Evolutionary conservation across 176 grass and related monocot genomes (phyloP).

Genomic region (Typha latifolia): DNA sequence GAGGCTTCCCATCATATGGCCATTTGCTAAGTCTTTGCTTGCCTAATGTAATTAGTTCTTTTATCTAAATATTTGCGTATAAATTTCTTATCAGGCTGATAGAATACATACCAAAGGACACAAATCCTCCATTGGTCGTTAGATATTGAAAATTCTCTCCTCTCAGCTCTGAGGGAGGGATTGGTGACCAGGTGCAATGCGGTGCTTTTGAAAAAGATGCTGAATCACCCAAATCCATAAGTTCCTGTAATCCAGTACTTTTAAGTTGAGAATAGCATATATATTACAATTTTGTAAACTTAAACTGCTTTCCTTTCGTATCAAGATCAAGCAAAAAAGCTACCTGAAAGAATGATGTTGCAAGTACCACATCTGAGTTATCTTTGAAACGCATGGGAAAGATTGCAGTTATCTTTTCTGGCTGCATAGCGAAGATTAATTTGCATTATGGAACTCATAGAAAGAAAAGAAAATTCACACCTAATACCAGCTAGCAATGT

Average conservation of each 20-base stretch:
- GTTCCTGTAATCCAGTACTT: conserved; percentile 41
- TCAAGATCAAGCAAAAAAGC: neutral
- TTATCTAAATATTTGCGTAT: neutral
- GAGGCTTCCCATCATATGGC: too few relatives aligned
- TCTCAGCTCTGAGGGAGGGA: conserved; percentile 71
- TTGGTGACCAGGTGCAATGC: conserved; percentile 71
- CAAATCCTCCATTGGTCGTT: conserved; percentile 87
- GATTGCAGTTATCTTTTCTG: conserved; percentile 42
- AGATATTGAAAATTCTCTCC: conserved; percentile 58
- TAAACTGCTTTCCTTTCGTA: neutral
- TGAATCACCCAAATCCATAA: conserved; percentile 41
- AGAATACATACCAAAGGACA: conserved; percentile 55
- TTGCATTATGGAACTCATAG: neutral
- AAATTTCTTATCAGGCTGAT: neutral
- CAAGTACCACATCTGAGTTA: conserved; percentile 67
- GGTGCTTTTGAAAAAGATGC: conserved; percentile 30
- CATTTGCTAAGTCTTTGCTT: too few relatives aligned
- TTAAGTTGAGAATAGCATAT: neutral
- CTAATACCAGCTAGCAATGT: neutral
- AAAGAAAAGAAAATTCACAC: neutral
- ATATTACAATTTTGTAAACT: neutral
- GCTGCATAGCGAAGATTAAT: conserved; percentile 22
- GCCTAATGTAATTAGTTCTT: too few relatives aligned
- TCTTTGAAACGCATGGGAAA: conserved; percentile 88
- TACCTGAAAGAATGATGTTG: conserved; percentile 86